These are phyloP conservation scores for Fusarium sp. DNA, from an alignment of 2,329 filamentous ascomycete species.

Conservation along the genomic window DNA sequence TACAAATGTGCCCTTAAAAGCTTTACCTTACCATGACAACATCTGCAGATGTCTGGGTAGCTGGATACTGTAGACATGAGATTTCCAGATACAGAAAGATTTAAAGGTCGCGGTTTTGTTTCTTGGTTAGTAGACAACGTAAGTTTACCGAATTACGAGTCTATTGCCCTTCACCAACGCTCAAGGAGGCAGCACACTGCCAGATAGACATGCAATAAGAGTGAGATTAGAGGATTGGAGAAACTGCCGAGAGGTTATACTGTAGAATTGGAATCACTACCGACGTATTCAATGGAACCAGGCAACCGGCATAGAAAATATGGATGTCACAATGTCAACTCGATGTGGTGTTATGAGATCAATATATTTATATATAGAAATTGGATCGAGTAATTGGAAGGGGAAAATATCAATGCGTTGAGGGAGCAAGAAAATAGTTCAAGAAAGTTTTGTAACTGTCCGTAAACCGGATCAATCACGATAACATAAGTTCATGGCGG, in stretches of 20 bases:
- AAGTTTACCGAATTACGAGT: not conserved
- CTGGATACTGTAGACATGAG: not conserved
- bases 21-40: no score
- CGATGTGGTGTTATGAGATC: not conserved
- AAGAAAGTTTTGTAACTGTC: not conserved
- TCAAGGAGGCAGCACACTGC: not conserved
- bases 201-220: not conserved
- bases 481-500: not conserved
- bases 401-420: fast-evolving
- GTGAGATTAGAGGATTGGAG: not conserved
- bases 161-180: not conserved
- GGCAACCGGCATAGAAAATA: not conserved
- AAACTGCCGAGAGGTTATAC: no score
- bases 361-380: not conserved
- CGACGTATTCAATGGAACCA: not conserved
- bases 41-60: not conserved
- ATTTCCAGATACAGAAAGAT: not conserved
- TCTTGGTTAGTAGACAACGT: not conserved
- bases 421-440: not conserved
- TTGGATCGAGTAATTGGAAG: not conserved
- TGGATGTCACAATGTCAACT: not conserved
- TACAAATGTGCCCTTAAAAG: not conserved
- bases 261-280: not conserved
- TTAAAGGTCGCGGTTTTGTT: not conserved
- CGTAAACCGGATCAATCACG: not conserved